phyloP scores from a whole-genome alignment of 2,329 filamentous ascomycete genomes.

The Fonsecaea multimorphosa region DNA sequence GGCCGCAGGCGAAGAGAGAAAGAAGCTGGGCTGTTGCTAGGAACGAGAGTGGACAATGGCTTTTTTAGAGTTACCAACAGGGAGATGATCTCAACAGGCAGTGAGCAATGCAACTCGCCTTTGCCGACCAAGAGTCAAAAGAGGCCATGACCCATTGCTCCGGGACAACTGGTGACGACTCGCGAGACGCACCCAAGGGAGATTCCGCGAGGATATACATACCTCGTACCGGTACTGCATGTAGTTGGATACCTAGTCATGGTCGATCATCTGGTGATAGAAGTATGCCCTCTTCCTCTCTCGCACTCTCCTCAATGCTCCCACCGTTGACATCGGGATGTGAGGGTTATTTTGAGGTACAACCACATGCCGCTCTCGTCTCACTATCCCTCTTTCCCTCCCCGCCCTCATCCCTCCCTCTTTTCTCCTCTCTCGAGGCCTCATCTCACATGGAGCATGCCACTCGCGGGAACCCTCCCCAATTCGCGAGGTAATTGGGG shows the following conservation, averaged over 20 bases:
- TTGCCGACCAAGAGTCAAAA: neutral
- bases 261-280: too few species aligned
- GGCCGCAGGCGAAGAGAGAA: neutral
- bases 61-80: constrained; percentile 14
- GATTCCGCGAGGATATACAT: neutral
- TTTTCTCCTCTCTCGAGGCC: neutral
- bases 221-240: too few species aligned
- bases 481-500: constrained; percentile 2
- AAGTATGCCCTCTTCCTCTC: too few species aligned
- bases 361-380: neutral
- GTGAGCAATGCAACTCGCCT: neutral
- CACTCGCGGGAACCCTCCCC: neutral
- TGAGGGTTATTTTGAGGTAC: neutral
- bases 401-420: neutral
- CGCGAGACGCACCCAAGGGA: too few species aligned
- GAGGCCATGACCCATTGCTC: neutral
- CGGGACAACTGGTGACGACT: neutral
- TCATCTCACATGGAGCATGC: constrained; percentile 20
- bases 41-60: constrained; percentile 10
- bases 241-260: too few species aligned
- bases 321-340: neutral
- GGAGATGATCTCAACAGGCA: constrained; percentile 7
- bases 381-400: neutral
- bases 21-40: neutral
- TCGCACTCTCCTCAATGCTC: neutral